Evolutionary conservation across 2,329 filamentous ascomycete genomes (phyloP), one percentile per base, ranked within the genome.

Genomic region (Achaetomium macrosporum): DNA sequence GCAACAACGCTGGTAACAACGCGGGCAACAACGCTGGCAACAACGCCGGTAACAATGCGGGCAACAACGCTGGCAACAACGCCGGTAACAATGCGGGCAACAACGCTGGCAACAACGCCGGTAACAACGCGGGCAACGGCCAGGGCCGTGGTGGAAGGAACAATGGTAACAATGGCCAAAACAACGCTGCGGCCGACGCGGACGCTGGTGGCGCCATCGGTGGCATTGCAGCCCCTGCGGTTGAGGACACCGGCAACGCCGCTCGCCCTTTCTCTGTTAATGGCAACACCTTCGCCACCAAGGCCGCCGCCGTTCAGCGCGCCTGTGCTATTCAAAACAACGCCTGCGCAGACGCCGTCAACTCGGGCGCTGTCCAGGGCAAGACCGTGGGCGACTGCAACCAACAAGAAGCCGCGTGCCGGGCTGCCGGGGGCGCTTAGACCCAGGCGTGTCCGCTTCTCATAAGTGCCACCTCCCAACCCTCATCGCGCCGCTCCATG

Each of bases 261-360:
- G 62, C 66, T 51, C 74, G 81, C 31, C 78, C 80, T 51, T 84
- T 84, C 67, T 59, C 66, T 19, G 78, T 83, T 54, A 76, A 79
- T 59, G 78, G 77, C 45, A 70, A 72, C 70, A 82, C 72, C 36
- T 85, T 87, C 64, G 76, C 76, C 37, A 77, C 77, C 64, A 65
- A 77, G 58, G 68, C 65, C 3, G 77, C 76, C 10, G 83, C 83
- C 17, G 68, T 77, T 39, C 76, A 83, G 67, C 74, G 83, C 43
- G 76, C 80, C 35, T 87, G 83, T 64, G 76, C 82, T 56, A 76
- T 83, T 54, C 81, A 85, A 69, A 78, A 82, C 69, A 85, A 84
- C 61, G 68, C 65, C 3, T 87, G 83, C 62, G 71, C 77, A 12
- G 69, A 82, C 57, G 75, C 75, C 29, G 77, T 77, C 52, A 85